These are phyloP conservation scores for Buxus sempervirens DNA, from an alignment of 164 flowering plant species.

Conservation along the genomic window DNA sequence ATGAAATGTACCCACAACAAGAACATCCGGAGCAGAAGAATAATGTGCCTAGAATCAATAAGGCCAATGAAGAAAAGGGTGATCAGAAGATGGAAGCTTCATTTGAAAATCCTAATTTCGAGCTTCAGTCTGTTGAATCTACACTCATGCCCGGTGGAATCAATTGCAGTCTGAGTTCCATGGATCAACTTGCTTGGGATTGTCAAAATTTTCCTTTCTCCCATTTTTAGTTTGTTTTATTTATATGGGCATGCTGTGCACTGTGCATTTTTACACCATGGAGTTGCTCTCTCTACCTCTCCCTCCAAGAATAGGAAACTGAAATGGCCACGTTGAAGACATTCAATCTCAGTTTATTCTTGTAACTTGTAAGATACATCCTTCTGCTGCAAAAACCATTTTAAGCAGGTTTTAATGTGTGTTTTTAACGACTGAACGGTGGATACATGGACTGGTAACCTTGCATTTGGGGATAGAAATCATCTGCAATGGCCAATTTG, in stretches of 20 bases:
- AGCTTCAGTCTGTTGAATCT: slow-evolving; percentile 39
- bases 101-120: slow-evolving; percentile 25
- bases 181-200: slow-evolving; percentile 27
- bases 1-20: slow-evolving; percentile 4
- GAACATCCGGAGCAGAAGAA: slow-evolving; percentile 5
- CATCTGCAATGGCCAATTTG: no score
- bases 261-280: slow-evolving; percentile 6
- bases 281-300: no score
- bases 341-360: no score
- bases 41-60: slow-evolving; percentile 5
- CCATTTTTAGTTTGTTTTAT: not conserved
- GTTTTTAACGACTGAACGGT: no score
- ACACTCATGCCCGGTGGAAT: slow-evolving; percentile 36
- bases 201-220: slow-evolving; percentile 6
- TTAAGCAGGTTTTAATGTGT: no score
- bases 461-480: no score
- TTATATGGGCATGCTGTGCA: no score
- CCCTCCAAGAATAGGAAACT: no score
- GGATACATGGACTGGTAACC: no score
- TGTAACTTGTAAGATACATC: no score
- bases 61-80: slow-evolving; percentile 15
- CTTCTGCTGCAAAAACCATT: no score
- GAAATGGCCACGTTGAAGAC: no score
- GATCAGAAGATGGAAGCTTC: slow-evolving; percentile 20
- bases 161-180: slow-evolving; percentile 20